Percentiles rank a stretch among this genome's conserved stretches.
Conservation (phyloP, 495 filamentous ascomycete genomes). For the Xylaria curta region DNA sequence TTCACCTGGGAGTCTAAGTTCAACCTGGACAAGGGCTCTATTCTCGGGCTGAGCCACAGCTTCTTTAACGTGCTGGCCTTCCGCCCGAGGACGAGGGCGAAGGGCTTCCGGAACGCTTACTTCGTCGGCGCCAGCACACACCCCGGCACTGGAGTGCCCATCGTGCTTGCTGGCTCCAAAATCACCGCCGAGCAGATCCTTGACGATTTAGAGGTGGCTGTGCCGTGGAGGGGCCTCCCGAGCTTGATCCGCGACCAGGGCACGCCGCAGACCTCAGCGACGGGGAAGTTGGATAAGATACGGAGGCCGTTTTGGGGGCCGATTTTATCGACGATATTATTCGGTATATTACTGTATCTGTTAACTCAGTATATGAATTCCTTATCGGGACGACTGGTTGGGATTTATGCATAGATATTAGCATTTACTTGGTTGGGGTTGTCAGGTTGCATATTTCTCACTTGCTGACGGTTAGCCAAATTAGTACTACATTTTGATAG, state of each 20-base stretch:
- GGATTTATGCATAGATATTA: neutral
- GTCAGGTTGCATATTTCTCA: neutral
- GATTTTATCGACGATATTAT: neutral
- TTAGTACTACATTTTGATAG: no score
- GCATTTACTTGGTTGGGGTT: neutral
- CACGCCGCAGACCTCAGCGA: slow-evolving; percentile 32
- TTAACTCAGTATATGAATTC: neutral
- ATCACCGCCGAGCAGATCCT: slow-evolving; percentile 65
- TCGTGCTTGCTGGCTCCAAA: slow-evolving; percentile 68
- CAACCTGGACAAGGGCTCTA: slow-evolving; percentile 74
- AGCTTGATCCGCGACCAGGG: slow-evolving; percentile 30
- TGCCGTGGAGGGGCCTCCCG: slow-evolving; percentile 48
- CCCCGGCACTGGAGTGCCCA: slow-evolving; percentile 75
- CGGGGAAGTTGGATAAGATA: slow-evolving; percentile 41
- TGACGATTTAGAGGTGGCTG: slow-evolving; percentile 42
- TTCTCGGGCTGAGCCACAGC: slow-evolving; percentile 68
- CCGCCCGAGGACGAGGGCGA: slow-evolving; percentile 63
- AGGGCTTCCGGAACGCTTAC: slow-evolving; percentile 55
- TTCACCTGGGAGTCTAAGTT: slow-evolving; percentile 64
- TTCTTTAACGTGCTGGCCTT: slow-evolving; percentile 77
- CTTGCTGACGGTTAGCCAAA: no score
- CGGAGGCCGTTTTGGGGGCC: slow-evolving; percentile 25
- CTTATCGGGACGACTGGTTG: neutral
- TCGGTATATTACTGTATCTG: slow-evolving; percentile 16
- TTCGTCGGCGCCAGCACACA: slow-evolving; percentile 76